These are phyloP conservation scores for Pichia deserticola DNA, from an alignment of 805 yeast genomes.

Conservation along the genomic window DNA sequence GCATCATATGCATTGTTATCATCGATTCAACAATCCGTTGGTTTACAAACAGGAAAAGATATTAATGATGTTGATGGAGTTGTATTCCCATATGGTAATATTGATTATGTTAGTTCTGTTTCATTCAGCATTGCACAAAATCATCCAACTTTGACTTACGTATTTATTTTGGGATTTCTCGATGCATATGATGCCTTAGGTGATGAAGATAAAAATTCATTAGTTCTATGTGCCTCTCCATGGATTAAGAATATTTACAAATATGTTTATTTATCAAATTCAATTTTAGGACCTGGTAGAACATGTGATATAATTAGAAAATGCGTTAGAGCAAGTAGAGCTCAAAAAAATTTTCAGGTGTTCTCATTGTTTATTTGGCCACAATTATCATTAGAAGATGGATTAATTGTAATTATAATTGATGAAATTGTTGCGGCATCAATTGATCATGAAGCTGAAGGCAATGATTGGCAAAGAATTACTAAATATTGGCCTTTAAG, in stretches of 20 bases:
- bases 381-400: slow-evolving; percentile 52
- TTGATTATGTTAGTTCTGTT: slow-evolving; percentile 50
- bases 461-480: slow-evolving; percentile 56
- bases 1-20: slow-evolving; percentile 59
- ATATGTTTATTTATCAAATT: slow-evolving; percentile 47
- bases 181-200: slow-evolving; percentile 40
- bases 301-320: slow-evolving; percentile 55
- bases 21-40: slow-evolving; percentile 52
- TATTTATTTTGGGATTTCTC: slow-evolving; percentile 45
- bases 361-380: slow-evolving; percentile 64
- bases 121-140: slow-evolving; percentile 49
- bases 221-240: slow-evolving; percentile 53
- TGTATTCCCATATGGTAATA: slow-evolving; percentile 61
- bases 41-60: slow-evolving; percentile 51
- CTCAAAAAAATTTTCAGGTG: slow-evolving; percentile 41
- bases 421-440: slow-evolving; percentile 72
- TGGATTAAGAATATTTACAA: slow-evolving; percentile 67
- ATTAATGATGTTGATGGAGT: slow-evolving; percentile 50
- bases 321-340: slow-evolving; percentile 50
- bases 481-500: slow-evolving; percentile 53
- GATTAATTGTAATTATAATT: slow-evolving; percentile 48
- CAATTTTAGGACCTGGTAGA: slow-evolving; percentile 51
- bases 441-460: slow-evolving; percentile 71
- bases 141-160: slow-evolving; percentile 53
- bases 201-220: slow-evolving; percentile 28